Evolutionary conservation across 805 yeast genomes (phyloP).

Genomic region (Myxozyma sirexii): DNA sequence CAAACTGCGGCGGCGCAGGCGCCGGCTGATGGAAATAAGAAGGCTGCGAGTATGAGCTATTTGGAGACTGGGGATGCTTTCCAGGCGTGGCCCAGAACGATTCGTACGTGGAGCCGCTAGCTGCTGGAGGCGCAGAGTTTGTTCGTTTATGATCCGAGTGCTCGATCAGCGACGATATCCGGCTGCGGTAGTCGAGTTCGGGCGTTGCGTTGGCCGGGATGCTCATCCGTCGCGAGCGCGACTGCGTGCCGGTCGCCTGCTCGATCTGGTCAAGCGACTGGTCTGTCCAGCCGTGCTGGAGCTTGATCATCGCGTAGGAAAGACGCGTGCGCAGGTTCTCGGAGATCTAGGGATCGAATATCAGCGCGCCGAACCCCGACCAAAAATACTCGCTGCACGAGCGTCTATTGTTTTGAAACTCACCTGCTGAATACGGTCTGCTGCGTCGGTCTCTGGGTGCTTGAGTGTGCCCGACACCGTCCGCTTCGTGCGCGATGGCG

Average conservation of each 20-base stretch:
- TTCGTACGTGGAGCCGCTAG: neutral
- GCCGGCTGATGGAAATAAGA: neutral
- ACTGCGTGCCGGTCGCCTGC: conserved; percentile 7
- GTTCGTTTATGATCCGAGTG: conserved; percentile 7
- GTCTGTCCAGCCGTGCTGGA: conserved; percentile 38
- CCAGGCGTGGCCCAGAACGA: neutral
- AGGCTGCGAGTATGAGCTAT: no score
- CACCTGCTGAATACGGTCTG: conserved; percentile 24
- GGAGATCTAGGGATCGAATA: conserved; percentile 24
- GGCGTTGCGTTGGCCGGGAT: neutral
- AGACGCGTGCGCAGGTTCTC: conserved; percentile 37
- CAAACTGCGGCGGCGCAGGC: conserved; percentile 4
- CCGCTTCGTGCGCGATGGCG: conserved; percentile 19
- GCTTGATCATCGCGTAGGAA: conserved; percentile 39
- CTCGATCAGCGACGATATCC: neutral
- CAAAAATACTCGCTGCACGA: neutral
- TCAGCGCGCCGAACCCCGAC: neutral
- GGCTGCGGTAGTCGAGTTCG: neutral
- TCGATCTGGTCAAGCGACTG: conserved; percentile 35
- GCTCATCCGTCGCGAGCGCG: neutral
- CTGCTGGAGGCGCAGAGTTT: conserved; percentile 7
- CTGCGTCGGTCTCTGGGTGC: conserved; percentile 1
- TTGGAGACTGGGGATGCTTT: neutral
- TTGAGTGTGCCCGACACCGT: conserved; percentile 24
- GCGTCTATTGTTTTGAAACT: no score